Base-by-base conservation (phyloP, 2,329 filamentous ascomycete genomes). In the Aspergillus phoenicis region DNA sequence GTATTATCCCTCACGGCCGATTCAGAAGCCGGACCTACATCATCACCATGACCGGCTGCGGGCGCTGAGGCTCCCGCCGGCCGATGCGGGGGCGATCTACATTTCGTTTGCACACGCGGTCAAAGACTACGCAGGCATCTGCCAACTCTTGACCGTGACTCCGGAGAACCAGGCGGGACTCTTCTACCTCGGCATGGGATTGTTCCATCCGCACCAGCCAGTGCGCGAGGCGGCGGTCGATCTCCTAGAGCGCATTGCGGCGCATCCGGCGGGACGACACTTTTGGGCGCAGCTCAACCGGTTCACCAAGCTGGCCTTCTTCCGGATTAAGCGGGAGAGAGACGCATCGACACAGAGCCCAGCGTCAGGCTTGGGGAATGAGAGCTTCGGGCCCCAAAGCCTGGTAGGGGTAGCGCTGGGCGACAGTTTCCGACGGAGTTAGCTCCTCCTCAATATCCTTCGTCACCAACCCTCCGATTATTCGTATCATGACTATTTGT, bases 21-120 rank as follows among this genome's bases (percentile, higher is more conserved):
- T 79, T 66, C 77, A 77, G 71, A 71, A 73, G 55, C 68, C 80
- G 26, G 95, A 99, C 73, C 81, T 99, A 8, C 88, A 93, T 68
- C 93, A 98, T 76, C 89, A 97, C 74, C 92, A 97, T 75, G 94
- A 98, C 77, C 91, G 93, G 8, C 83, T 99, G 5, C 89, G 93
- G 22, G 89, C 90, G 62, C 85, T 97, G 63, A 91, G 92, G 59
- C 83, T 98, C 0, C 88, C 86, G 1, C 87, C 91, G 3, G 80
- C 87, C 4, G 90, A 94, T 64, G 90, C 90, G 58, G 90, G 88
- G 15, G 90, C 93, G 54, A 90, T 99, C 45, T 99, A 97, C 72
- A 80, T 95, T 20, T 89, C 92, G 0, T 84, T 99, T 20, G 82
- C 89, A 13, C 87, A 88, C 70, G 87, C 89, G 64, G 89, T 93